phyloP scores from a whole-genome alignment of 2,329 filamentous ascomycete species.

The Alternaria alternata region DNA sequence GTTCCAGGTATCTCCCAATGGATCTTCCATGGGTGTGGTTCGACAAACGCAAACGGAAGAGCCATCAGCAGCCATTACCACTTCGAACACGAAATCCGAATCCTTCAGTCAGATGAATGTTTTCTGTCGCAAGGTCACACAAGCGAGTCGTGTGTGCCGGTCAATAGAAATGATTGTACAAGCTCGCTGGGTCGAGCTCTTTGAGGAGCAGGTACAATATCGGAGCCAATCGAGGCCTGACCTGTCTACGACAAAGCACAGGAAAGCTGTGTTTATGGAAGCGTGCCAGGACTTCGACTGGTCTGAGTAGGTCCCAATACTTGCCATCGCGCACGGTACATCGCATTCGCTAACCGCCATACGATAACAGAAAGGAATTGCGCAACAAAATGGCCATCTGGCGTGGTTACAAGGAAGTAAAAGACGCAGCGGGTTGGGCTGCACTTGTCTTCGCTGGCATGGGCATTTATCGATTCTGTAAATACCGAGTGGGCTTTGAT shows the following conservation, averaged over 20 bases:
- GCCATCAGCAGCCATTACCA: slow-evolving; percentile 12
- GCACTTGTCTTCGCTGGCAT: slow-evolving; percentile 65
- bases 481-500: slow-evolving; percentile 64
- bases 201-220: slow-evolving; percentile 59
- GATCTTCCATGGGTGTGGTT: slow-evolving; percentile 20
- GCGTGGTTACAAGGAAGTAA: slow-evolving; percentile 67
- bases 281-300: slow-evolving; percentile 64
- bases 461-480: slow-evolving; percentile 69
- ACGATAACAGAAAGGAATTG: slow-evolving; percentile 57
- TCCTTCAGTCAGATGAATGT: slow-evolving; percentile 55
- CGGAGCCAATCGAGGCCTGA: slow-evolving; percentile 52
- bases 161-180: slow-evolving; percentile 67
- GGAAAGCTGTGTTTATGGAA: slow-evolving; percentile 62
- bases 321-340: neutral
- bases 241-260: slow-evolving; percentile 58
- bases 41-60: slow-evolving; percentile 18
- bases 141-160: slow-evolving; percentile 62
- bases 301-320: slow-evolving; percentile 52
- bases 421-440: slow-evolving; percentile 64
- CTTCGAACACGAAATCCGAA: slow-evolving; percentile 18
- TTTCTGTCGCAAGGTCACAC: slow-evolving; percentile 56
- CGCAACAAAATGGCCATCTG: slow-evolving; percentile 63
- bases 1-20: slow-evolving; percentile 34
- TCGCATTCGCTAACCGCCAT: slow-evolving; percentile 3
- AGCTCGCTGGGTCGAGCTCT: slow-evolving; percentile 65